Conservation (phyloP, 768 basidiomycete species). For the Suillus discolor region DNA sequence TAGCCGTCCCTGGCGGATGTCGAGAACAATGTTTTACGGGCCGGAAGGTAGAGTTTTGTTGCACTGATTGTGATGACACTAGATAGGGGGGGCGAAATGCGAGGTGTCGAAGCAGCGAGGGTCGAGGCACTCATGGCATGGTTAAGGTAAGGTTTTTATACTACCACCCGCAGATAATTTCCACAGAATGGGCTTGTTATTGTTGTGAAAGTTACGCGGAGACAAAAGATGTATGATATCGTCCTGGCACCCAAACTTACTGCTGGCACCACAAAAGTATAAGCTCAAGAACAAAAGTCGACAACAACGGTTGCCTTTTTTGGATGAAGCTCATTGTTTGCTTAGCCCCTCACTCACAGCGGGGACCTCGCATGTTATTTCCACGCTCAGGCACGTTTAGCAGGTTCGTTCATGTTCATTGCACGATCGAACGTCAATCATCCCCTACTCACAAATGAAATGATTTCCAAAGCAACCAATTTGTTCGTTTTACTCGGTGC, state of each 20-base stretch:
- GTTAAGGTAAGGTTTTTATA: not conserved
- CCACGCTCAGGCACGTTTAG: not conserved
- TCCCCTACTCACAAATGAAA: not conserved
- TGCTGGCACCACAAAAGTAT: not conserved
- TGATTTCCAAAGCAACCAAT: not conserved
- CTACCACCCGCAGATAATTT: not conserved
- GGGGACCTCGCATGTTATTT: not conserved
- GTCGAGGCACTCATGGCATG: conserved; percentile 3
- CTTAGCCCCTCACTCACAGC: not conserved
- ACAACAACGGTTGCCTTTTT: conserved; percentile 26
- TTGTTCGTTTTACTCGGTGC: not conserved
- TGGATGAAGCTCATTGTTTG: conserved; percentile 10
- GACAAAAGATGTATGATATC: conserved; percentile 3
- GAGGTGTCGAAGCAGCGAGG: not conserved
- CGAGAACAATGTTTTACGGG: too few relatives aligned
- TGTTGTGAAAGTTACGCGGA: not conserved
- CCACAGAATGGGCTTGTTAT: not conserved
- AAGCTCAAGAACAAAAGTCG: not conserved
- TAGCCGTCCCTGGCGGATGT: not conserved
- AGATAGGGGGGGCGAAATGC: not conserved
- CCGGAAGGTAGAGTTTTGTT: not conserved
- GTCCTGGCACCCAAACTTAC: not conserved
- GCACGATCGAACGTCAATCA: conserved; percentile 1
- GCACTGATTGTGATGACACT: not conserved
- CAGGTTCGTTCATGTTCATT: conserved; percentile 2